Percentiles rank a stretch among this genome's conserved stretches.
Evolutionary conservation across 2,329 filamentous ascomycete genomes (phyloP).

Genomic region (Nannizzia gypsea): DNA sequence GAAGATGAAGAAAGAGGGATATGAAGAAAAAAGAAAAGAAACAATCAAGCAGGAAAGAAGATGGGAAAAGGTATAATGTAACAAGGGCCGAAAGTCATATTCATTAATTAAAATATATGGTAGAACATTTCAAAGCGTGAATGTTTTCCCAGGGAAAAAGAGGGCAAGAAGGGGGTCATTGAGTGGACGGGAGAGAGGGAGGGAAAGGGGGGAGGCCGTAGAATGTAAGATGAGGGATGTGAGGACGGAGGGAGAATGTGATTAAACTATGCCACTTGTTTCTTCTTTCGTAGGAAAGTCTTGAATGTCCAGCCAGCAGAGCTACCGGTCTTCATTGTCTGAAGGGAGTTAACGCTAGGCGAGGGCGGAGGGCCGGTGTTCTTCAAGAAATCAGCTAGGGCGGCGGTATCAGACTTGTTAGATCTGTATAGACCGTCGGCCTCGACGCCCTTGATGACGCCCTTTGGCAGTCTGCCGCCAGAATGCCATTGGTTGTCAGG

Average conservation of each 20-base stretch:
- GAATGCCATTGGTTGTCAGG: neutral
- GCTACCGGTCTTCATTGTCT: slow-evolving; percentile 11
- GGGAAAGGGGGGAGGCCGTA: too few relatives aligned
- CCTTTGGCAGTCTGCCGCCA: neutral
- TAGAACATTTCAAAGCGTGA: slow-evolving; percentile 11
- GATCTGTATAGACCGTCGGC: slow-evolving; percentile 13
- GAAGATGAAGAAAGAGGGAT: neutral
- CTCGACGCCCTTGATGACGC: slow-evolving; percentile 7
- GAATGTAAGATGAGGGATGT: too few relatives aligned
- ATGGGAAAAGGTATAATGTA: slow-evolving; percentile 1
- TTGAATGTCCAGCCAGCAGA: slow-evolving; percentile 14
- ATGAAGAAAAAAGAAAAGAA: neutral
- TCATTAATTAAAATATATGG: slow-evolving; percentile 3
- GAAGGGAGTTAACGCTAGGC: slow-evolving; percentile 6
- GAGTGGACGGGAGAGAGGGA: neutral
- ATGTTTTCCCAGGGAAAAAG: slow-evolving; percentile 11
- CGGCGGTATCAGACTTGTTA: slow-evolving; percentile 42
- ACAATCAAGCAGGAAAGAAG: neutral
- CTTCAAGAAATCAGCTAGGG: slow-evolving; percentile 61
- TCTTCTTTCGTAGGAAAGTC: slow-evolving; percentile 21
- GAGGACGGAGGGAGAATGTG: neutral
- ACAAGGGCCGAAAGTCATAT: neutral
- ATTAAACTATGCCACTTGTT: slow-evolving; percentile 14
- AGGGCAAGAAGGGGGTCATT: slow-evolving; percentile 11
- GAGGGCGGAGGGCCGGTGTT: slow-evolving; percentile 51